Evolutionary conservation across 495 filamentous ascomycete genomes (phyloP), one percentile per base, ranked within the genome.

Genomic region (Lophiotrema nucula): DNA sequence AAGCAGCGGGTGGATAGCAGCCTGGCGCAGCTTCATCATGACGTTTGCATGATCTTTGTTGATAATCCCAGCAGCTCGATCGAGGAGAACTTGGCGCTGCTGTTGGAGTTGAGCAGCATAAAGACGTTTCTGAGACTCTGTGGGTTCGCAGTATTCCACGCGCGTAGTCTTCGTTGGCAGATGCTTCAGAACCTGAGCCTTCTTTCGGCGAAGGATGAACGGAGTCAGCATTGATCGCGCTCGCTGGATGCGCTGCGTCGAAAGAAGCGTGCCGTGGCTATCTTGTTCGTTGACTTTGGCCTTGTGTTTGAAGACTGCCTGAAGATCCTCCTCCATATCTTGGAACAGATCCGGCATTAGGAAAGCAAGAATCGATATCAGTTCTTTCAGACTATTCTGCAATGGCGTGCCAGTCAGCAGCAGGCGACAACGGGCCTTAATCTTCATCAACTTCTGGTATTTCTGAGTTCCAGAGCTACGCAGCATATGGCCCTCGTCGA

Each of bases 351-450:
- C 76, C 0, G 93, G 93, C 64, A 97, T 83, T 62, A 98, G 90
- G 66, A 98, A 97, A 1, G 86, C 87, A 2, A 98, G 82, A 16
- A 98, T 76, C 1, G 91, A 88, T 1, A 88, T 84, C 41, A 98
- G 80, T 70, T 98, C 93, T 67, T 89, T 87, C 4, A 98, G 80
- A 65, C 96, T 97, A 73, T 98, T 98, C 68, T 98, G 93, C 12
- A 98, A 77, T 0, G 93, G 93, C 0, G 93, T 98, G 4, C 93
- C 93, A 2, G 92, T 97, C 22, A 98, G 77, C 11, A 98, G 79
- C 4, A 97, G 77, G 15, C 88, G 81, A 77, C 93, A 96, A 18
- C 78, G 72, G 3, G 90, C 84, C 0, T 78, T 81, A 23, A 98
- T 89, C 39, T 82, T 78, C 69, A 93, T 86, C 22, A 97, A 76